Conservation (phyloP, 2,329 filamentous ascomycete genomes). For the Ophiostoma australiae region DNA sequence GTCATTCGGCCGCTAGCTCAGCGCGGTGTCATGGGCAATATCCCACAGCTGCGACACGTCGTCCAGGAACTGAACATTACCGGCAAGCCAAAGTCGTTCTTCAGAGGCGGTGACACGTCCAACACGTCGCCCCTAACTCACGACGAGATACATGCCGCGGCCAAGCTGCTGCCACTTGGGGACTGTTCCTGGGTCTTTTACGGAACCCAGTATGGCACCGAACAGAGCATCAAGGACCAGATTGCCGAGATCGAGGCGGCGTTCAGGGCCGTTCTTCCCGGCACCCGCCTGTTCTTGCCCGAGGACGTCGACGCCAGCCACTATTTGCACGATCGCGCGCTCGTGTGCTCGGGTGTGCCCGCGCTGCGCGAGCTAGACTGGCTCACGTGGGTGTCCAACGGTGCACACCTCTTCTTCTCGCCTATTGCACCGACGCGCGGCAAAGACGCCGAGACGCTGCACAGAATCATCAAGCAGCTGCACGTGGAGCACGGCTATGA, state of each 20-base stretch:
- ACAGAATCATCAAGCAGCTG: slow-evolving; percentile 38
- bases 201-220: slow-evolving; percentile 40
- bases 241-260: slow-evolving; percentile 40
- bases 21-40: slow-evolving; percentile 41
- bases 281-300: slow-evolving; percentile 41
- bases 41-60: slow-evolving; percentile 43
- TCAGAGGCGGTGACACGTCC: slow-evolving; percentile 17
- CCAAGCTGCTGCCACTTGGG: slow-evolving; percentile 39
- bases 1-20: slow-evolving; percentile 35
- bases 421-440: slow-evolving; percentile 48
- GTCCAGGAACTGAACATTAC: slow-evolving; percentile 37
- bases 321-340: slow-evolving; percentile 36
- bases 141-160: slow-evolving; percentile 33
- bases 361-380: slow-evolving; percentile 39
- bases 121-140: slow-evolving; percentile 30
- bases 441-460: slow-evolving; percentile 43
- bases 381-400: slow-evolving; percentile 50
- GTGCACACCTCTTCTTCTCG: slow-evolving; percentile 45
- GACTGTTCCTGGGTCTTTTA: slow-evolving; percentile 47
- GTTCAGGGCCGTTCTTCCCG: slow-evolving; percentile 39
- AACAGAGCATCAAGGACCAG: slow-evolving; percentile 32
- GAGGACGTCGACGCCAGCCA: slow-evolving; percentile 38
- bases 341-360: slow-evolving; percentile 36
- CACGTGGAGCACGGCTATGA: slow-evolving; percentile 45
- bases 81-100: slow-evolving; percentile 36